Percentiles rank a stretch among this genome's conserved stretches.
phyloP scores from a whole-genome alignment of 2,329 filamentous ascomycete species.

The Beauveria australis region DNA sequence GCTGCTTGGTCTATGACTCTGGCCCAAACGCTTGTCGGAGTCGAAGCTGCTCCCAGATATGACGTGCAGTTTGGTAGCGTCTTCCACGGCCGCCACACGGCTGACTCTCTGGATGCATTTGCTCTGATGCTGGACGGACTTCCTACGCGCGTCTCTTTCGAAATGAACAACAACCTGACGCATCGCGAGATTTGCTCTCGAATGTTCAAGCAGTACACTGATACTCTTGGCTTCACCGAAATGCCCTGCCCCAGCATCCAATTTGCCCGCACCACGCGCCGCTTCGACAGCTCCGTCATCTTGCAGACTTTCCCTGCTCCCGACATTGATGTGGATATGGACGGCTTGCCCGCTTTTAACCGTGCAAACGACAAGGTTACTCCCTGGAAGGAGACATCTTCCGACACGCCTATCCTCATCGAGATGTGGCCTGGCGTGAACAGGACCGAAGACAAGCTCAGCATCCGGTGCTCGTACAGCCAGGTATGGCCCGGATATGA shows the following conservation, averaged over 20 bases:
- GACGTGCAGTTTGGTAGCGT: conserved; percentile 13
- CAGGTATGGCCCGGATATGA: conserved; percentile 9
- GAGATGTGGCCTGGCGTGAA: conserved; percentile 10
- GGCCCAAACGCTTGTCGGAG: conserved; percentile 9
- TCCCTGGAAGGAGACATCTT: conserved; percentile 10
- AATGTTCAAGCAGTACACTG: conserved; percentile 10
- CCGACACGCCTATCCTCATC: conserved; percentile 5
- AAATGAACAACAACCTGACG: neutral
- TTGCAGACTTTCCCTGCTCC: conserved; percentile 7
- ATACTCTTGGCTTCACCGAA: conserved; percentile 10
- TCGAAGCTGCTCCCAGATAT: neutral
- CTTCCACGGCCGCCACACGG: conserved; percentile 10
- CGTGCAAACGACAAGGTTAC: conserved; percentile 7
- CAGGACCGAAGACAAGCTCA: conserved; percentile 2
- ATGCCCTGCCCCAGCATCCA: conserved; percentile 12
- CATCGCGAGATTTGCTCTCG: conserved; percentile 9
- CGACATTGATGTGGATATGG: neutral
- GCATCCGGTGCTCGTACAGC: conserved; percentile 9
- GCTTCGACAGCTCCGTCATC: conserved; percentile 11
- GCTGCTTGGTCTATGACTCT: conserved; percentile 13
- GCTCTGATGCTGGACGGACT: conserved; percentile 11
- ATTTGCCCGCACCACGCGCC: conserved; percentile 4
- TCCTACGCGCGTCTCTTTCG: conserved; percentile 5
- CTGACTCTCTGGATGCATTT: conserved; percentile 9
- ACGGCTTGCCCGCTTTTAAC: conserved; percentile 8